Evolutionary conservation across 1,284 basidiomycete genomes (phyloP), one percentile per base, ranked within the genome.

Genomic region (Heterobasidion annosum): DNA sequence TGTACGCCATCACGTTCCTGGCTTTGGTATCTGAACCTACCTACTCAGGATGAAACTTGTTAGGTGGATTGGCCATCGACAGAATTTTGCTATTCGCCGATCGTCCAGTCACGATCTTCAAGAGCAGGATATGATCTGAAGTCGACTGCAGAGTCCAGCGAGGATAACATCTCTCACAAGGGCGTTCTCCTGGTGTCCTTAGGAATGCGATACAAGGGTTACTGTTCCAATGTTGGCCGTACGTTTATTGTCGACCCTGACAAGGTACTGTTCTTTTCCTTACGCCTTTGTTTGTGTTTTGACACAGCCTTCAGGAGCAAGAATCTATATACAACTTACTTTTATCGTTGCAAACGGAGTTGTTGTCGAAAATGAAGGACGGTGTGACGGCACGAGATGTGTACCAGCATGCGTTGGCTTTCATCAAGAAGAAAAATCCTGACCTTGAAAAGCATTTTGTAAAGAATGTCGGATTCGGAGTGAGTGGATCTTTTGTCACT

Each of bases 231-330:
- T 68, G 81, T 98, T 58, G 93, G 90, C 9, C 80, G 96, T 47
- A 98, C 93, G 2, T 95, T 96, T 69, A 91, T 98, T 63, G 93
- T 98, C 49, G 93, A 96, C 67, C 95, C 96, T 1, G 87, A 86
- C 61, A 87, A 89, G 65, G 91, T 91, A 54, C 63, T 79, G 66
- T 32, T 13, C 18, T 13, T 1, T 4, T 5, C 8, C 45, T 13
- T 40, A 56, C 50, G 6, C 45, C 40, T 4, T 44, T 8, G 35
- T 53, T 49, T 32, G 40, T 9, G 34, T 46, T 58, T 50, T 57
- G 54, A 50, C 54, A 50, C 49, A 8, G 34, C 56, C 34, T 45
- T 54, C 65, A 94, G 91, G 85, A 89, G 59, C 94, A 97, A 86
- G 91, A 96, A 73, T 77, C 79, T 9, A 85, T 91, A 60, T 97